These are phyloP conservation scores for Leptodontidium sp. DNA, from an alignment of 2,329 filamentous ascomycete species.

Conservation along the genomic window DNA sequence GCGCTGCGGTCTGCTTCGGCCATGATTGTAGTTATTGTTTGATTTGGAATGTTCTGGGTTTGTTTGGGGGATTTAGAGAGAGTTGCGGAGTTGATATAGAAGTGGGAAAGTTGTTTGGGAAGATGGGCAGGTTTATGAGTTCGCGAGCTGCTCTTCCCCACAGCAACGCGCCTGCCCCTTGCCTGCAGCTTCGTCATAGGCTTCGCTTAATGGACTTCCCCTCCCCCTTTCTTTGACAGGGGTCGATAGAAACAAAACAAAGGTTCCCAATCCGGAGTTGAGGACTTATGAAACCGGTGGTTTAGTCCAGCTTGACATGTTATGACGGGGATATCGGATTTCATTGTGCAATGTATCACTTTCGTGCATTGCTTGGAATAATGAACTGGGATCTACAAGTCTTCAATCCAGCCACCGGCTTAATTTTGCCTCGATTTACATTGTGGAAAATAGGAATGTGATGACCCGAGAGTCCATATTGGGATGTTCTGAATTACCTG, in stretches of 20 bases:
- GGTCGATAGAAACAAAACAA: conserved; percentile 9
- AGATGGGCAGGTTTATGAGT: conserved; percentile 9
- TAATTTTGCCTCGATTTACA: too few species aligned
- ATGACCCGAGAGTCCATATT: too few species aligned
- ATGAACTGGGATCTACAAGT: background rate
- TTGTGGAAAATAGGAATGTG: too few species aligned
- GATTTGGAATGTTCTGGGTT: background rate
- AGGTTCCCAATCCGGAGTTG: background rate
- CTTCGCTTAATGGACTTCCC: conserved; percentile 14
- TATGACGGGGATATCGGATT: background rate
- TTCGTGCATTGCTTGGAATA: too few species aligned
- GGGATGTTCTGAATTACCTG: too few species aligned
- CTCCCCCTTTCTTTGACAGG: conserved; percentile 5
- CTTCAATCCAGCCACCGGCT: background rate
- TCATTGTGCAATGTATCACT: background rate
- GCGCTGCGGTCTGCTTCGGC: conserved; percentile 31
- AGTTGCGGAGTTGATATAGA: background rate
- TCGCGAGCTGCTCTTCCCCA: conserved; percentile 14
- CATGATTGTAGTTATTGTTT: conserved; percentile 31
- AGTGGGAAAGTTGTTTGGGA: background rate
- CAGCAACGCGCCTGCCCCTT: conserved; percentile 6
- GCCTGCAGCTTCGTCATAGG: conserved; percentile 13
- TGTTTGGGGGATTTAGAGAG: background rate
- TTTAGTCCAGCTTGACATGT: too few species aligned
- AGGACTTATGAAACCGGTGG: background rate